These are phyloP conservation scores for Termitomyces sp. DNA, from an alignment of 768 basidiomycete species.

Conservation along the genomic window DNA sequence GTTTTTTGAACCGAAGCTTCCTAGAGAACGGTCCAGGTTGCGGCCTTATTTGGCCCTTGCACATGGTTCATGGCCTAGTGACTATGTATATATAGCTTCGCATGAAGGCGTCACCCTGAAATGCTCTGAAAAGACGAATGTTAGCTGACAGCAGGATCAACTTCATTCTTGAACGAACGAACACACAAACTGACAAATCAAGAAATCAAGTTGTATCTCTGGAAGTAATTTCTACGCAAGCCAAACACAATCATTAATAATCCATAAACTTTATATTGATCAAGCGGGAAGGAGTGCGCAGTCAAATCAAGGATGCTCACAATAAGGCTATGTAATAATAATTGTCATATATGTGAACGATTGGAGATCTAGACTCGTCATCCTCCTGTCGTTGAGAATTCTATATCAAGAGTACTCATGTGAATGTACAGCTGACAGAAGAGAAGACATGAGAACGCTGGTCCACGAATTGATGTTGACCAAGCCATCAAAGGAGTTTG, in stretches of 20 bases:
- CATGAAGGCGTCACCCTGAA: not conserved
- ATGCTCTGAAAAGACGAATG: not conserved
- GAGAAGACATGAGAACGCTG: not conserved
- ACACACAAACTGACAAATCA: not conserved
- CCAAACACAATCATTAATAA: not conserved
- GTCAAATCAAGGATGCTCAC: not conserved
- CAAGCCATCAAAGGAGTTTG: not conserved
- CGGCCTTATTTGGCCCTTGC: not conserved
- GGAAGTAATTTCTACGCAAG: not conserved
- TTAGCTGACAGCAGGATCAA: not conserved
- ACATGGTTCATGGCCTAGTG: not conserved
- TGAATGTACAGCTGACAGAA: not conserved
- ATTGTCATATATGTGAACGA: too few species aligned
- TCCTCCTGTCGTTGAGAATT: not conserved
- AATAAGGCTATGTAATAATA: too few species aligned
- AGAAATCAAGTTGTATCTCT: not conserved
- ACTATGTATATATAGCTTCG: not conserved
- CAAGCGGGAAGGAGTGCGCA: not conserved
- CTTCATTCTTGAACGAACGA: not conserved
- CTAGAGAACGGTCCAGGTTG: not conserved
- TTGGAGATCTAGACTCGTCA: not conserved
- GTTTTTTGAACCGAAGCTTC: not conserved
- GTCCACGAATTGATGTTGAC: not conserved
- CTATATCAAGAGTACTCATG: not conserved
- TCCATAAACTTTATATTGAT: not conserved